Evolutionary conservation across 2,329 filamentous ascomycete species (phyloP), one percentile per base, ranked within the genome.

Genomic region (Sphaerostilbella broomeana): DNA sequence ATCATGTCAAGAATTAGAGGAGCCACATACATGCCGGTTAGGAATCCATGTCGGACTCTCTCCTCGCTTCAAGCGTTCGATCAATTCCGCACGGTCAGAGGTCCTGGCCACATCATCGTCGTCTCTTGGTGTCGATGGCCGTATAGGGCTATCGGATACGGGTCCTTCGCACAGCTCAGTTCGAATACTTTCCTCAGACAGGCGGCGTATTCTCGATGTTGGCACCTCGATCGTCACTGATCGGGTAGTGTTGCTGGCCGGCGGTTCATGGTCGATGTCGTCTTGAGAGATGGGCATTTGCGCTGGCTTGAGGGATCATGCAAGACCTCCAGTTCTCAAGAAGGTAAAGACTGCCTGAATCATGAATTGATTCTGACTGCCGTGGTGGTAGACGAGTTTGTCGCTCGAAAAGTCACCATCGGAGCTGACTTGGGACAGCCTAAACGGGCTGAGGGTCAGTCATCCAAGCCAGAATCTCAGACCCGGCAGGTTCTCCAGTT

Each of bases 51-150:
- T 77, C 25, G 85, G 81, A 53, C 78, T 84, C 61, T 88, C 80
- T 21, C 79, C 79, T 59, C 76, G 78, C 65, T 95, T 95, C 49
- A 95, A 72, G 48, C 81, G 75, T 61, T 88, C 77, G 42, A 97
- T 95, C 51, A 95, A 68, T 60, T 89, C 83, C 42, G 79, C 78
- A 47, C 89, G 75, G 58, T 87, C 79, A 13, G 69, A 71, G 24
- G 67, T 69, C 10, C 63, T 52, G 18, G 43, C 44, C 12, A n/a
- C n/a, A n/a, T 54, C 55, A 34, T 52, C 51, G 17, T 56, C 51
- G 21, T 18, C 40, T 12, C 44, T 47, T 6, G 52, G 51, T 10
- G 47, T 50, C 17, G 44, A 30, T 8, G 59, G 48, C 21, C 42
- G 49, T 18, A 38, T 45, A 12, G 65, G 66, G 34, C 60, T 68